These are phyloP conservation scores for Cercospora nicotianae DNA, from an alignment of 2,329 filamentous ascomycete genomes.

Conservation along the genomic window DNA sequence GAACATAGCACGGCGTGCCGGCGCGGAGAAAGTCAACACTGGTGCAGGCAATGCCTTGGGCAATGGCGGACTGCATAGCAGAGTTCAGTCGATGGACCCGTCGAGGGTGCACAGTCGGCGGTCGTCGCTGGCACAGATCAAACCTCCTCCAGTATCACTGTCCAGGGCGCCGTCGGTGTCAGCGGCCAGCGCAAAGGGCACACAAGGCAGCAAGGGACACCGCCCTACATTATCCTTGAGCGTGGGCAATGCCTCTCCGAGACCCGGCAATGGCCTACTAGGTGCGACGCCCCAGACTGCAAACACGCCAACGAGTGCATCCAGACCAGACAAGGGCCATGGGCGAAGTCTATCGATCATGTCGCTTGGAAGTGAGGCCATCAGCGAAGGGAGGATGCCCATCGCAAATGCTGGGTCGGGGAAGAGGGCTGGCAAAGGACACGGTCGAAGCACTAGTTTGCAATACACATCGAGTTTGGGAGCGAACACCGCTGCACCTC, in stretches of 20 bases:
- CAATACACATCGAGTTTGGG: conserved; percentile 62
- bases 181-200: conserved; percentile 23
- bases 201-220: conserved; percentile 52
- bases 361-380: conserved; percentile 48
- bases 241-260: conserved; percentile 39
- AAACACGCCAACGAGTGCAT: conserved; percentile 42
- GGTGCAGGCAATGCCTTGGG: conserved; percentile 33
- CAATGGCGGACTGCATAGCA: conserved; percentile 23
- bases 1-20: conserved; percentile 62
- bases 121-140: conserved; percentile 28
- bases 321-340: conserved; percentile 51
- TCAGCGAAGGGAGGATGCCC: conserved; percentile 28
- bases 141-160: conserved; percentile 11
- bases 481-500: conserved; percentile 17
- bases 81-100: conserved; percentile 18
- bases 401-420: conserved; percentile 19
- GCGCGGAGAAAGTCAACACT: conserved; percentile 28
- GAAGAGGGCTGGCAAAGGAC: conserved; percentile 59
- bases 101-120: conserved; percentile 29
- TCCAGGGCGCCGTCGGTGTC: conserved; percentile 27
- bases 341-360: conserved; percentile 52
- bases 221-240: conserved; percentile 66
- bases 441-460: conserved; percentile 77
- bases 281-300: conserved; percentile 27
- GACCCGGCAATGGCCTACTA: conserved; percentile 25